These are phyloP conservation scores for Gardenia jasminoides DNA, from an alignment of 257 asterid species.

Conservation along the genomic window DNA sequence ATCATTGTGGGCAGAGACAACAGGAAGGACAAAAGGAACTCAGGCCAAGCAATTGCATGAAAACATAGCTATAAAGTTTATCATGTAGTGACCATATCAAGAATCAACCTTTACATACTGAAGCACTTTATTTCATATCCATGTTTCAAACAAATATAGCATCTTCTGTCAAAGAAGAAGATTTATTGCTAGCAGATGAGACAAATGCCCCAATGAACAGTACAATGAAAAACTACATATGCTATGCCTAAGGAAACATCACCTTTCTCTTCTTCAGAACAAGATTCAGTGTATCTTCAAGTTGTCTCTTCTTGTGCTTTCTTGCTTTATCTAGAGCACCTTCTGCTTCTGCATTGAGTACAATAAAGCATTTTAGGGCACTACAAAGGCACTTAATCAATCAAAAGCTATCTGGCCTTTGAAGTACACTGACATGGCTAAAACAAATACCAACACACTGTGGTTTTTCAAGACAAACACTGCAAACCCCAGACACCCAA, in stretches of 20 bases:
- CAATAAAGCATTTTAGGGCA: slow-evolving; percentile 1
- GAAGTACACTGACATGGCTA: not conserved
- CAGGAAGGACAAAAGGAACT: not conserved
- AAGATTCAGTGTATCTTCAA: slow-evolving; percentile 92
- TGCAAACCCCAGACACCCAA: not conserved
- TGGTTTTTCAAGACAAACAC: not conserved
- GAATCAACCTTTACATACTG: not conserved
- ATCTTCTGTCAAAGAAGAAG: not conserved
- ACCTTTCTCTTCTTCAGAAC: slow-evolving; percentile 95
- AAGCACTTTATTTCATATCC: not conserved
- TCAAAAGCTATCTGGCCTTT: not conserved
- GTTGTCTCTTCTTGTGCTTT: slow-evolving; percentile 96
- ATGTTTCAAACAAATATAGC: not conserved
- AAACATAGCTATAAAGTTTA: not conserved
- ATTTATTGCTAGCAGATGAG: not conserved
- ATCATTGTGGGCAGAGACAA: not conserved
- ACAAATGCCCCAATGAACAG: not conserved
- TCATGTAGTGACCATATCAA: not conserved
- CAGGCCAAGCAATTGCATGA: not conserved
- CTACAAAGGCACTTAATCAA: not conserved
- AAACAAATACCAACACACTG: not conserved
- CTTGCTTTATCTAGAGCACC: slow-evolving; percentile 99
- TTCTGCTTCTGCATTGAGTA: slow-evolving; percentile 78
- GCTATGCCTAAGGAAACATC: not conserved
- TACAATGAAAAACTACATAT: not conserved